A percentile compares a stretch with the other conserved stretches of the same genome.
Evolutionary conservation across 1,139 yeast species (phyloP).

Genomic region (Taiozyma sp.): DNA sequence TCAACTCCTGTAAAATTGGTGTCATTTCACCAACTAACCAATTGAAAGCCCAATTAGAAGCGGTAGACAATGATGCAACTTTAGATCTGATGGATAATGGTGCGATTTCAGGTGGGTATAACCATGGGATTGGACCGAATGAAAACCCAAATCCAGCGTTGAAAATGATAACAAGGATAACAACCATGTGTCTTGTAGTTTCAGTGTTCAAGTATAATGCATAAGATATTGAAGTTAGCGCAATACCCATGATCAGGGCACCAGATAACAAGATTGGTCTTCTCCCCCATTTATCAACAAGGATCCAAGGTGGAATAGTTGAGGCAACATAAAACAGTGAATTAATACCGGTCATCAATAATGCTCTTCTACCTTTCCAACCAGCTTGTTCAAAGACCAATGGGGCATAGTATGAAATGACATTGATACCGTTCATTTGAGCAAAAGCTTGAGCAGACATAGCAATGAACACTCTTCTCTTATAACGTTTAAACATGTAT

Average conservation of each 20-base stretch:
- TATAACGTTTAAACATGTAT: constrained; percentile 67
- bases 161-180: constrained; percentile 67
- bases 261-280: constrained; percentile 78
- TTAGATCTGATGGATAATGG: constrained; percentile 87
- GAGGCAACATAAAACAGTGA: constrained; percentile 68
- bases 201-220: constrained; percentile 56
- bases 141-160: constrained; percentile 85
- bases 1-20: constrained; percentile 73
- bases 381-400: constrained; percentile 94
- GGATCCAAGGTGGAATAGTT: constrained; percentile 88
- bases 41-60: constrained; percentile 93
- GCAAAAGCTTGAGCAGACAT: constrained; percentile 92
- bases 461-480: constrained; percentile 79
- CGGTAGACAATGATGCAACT: constrained; percentile 89
- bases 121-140: constrained; percentile 97
- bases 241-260: constrained; percentile 70
- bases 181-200: constrained; percentile 70
- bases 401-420: constrained; percentile 90
- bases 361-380: constrained; percentile 85
- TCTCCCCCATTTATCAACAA: constrained; percentile 90
- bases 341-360: constrained; percentile 91
- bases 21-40: constrained; percentile 90
- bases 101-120: constrained; percentile 82
- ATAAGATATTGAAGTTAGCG: constrained; percentile 62
- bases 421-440: constrained; percentile 89